phyloP scores from a whole-genome alignment of 768 basidiomycete genomes.

The Agrocybe chaxingu region DNA sequence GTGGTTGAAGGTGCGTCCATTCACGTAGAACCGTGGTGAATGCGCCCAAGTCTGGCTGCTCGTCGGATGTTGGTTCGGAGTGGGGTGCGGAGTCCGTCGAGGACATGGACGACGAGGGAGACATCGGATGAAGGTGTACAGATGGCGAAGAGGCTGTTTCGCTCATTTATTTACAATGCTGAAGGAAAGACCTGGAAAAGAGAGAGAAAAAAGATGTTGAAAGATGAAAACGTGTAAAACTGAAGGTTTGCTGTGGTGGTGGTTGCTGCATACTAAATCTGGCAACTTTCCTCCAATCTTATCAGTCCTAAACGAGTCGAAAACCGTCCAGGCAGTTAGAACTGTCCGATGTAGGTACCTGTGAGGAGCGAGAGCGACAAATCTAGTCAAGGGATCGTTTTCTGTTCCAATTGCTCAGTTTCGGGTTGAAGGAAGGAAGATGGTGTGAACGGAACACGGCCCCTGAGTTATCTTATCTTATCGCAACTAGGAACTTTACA shows the following conservation, averaged over 20 bases:
- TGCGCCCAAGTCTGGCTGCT: conserved; percentile 71
- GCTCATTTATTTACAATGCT: conserved; percentile 15
- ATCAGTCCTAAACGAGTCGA: too few relatives aligned
- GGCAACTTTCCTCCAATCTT: too few relatives aligned
- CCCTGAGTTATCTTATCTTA: too few relatives aligned
- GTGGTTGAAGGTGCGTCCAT: conserved; percentile 51
- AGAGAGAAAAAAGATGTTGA: conserved; percentile 7
- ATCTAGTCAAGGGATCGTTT: too few relatives aligned
- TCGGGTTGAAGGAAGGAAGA: too few relatives aligned
- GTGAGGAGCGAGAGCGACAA: too few relatives aligned
- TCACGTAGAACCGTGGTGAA: conserved; percentile 71
- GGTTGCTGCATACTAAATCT: too few relatives aligned
- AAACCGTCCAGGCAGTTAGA: too few relatives aligned
- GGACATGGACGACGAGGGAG: conserved; percentile 23
- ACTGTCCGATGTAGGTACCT: too few relatives aligned
- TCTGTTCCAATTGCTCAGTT: too few relatives aligned
- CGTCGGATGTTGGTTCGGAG: conserved; percentile 56
- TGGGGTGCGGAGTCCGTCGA: conserved; percentile 19
- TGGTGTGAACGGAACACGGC: too few relatives aligned
- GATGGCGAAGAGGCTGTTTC: conserved; percentile 22
- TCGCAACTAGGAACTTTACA: too few relatives aligned
- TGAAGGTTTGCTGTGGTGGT: background rate
- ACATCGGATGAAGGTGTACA: conserved; percentile 20
- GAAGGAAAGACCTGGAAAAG: conserved; percentile 8
- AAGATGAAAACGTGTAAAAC: background rate